Evolutionary conservation across 2,329 filamentous ascomycete genomes (phyloP).

Genomic region (Rutstroemia sp.): DNA sequence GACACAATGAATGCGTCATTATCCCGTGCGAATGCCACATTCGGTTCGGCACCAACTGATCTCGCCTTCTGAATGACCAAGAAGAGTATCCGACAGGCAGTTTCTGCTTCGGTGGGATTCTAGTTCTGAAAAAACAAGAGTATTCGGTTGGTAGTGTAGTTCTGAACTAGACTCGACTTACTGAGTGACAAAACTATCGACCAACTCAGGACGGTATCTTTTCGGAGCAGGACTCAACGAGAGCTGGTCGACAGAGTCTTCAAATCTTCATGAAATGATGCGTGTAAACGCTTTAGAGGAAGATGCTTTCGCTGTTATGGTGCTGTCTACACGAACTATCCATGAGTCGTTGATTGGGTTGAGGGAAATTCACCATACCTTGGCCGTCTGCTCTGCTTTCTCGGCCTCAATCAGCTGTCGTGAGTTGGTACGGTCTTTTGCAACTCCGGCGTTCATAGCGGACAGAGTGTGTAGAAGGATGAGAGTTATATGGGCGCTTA

Average conservation of each 20-base stretch:
- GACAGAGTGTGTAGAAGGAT: too few relatives aligned
- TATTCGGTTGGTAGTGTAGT: too few relatives aligned
- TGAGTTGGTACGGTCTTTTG: too few relatives aligned
- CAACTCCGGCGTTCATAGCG: too few relatives aligned
- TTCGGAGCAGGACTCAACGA: constrained; percentile 14
- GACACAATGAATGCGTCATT: too few relatives aligned
- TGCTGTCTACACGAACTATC: constrained; percentile 8
- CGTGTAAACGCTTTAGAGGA: constrained; percentile 8
- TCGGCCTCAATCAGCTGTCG: too few relatives aligned
- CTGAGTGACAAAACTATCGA: constrained; percentile 14
- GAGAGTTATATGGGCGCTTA: too few relatives aligned
- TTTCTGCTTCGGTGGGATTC: constrained; percentile 22
- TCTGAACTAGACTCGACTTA: constrained; percentile 18
- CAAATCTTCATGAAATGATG: constrained; percentile 20
- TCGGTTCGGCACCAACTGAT: not conserved
- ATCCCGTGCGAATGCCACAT: too few relatives aligned
- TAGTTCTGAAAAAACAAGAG: not conserved
- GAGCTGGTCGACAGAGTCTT: constrained; percentile 15
- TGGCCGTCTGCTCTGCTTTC: too few relatives aligned
- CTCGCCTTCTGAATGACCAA: constrained; percentile 17
- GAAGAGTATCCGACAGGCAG: constrained; percentile 25
- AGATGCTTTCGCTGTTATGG: constrained; percentile 17
- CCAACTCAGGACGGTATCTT: constrained; percentile 17
- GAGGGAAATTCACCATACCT: too few relatives aligned
- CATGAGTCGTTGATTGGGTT: too few relatives aligned